Base-by-base conservation (phyloP, 23 red algal genomes). In the Gracilaria vermiculophylla region DNA sequence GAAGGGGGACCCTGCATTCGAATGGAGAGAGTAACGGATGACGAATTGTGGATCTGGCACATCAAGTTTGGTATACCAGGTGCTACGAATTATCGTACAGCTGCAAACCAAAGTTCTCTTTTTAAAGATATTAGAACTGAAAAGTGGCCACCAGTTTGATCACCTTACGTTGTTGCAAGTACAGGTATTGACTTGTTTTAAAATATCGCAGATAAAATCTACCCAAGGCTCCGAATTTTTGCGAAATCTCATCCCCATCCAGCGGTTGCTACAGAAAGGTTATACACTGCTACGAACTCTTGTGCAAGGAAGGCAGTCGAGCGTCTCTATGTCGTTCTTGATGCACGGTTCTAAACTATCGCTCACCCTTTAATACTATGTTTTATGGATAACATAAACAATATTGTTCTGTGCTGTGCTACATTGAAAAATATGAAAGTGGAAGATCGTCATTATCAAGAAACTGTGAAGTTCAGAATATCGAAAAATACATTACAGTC, bases 371-470 rank as follows among this genome's bases (percentile, higher is more conserved):
- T 53, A 24, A 16, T 57, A 8, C 31, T 82, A 3, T 71, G 58
- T 52, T 3, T 8, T 21, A 2, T 44, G 0, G 0, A 47, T 21
- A 75, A 81, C 11, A 31, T 81, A 56, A 62, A 80, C 15, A 6
- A 28, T 37, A 49, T 91, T 35, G 35, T 81, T 14, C 0, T 62
- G 13, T 43, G 62, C 39, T 91, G 58, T 62, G 3, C 53, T 24
- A 91, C 71, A n/a, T 32, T 91, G 37, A 74, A 91, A 3, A 91
- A 91, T 48, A 81, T 91, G 84, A 23, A 29, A 29, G 36, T 19
- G 10, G 76, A 80, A 35, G 48, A 57, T 6, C 1, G 76, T 1
- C 31, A 39, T 2, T 61, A 62, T 39, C 9, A 60, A 29, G 78
- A n/a, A 47, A 82, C 78, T 28, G 55, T 24, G 2, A 60, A 60